A percentile compares a stretch with the other conserved stretches of the same genome.
phyloP scores from a whole-genome alignment of 257 asterid genomes.

The Nicotiana knightiana region DNA sequence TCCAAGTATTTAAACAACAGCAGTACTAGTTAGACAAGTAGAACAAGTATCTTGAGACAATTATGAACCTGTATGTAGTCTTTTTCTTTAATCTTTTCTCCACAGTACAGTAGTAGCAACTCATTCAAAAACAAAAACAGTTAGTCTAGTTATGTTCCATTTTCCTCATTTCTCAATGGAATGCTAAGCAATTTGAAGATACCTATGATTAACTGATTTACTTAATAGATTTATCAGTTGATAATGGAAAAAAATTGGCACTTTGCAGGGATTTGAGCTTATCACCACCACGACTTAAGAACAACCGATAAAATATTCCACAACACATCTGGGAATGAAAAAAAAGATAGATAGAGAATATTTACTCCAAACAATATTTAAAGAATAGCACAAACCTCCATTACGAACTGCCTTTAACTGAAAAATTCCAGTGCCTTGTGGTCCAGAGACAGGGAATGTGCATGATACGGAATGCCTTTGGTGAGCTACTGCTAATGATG shows the following conservation, averaged over 20 bases:
- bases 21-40: neutral
- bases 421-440: constrained; percentile 84
- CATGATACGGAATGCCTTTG: constrained; percentile 82
- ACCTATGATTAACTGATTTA: too few relatives aligned
- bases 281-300: too few relatives aligned
- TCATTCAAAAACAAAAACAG: neutral
- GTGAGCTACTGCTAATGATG: constrained; percentile 92
- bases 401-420: constrained; percentile 90
- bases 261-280: too few relatives aligned
- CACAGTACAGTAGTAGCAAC: too few relatives aligned
- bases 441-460: constrained; percentile 93
- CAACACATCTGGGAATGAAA: neutral
- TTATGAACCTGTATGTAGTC: neutral
- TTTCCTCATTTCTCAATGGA: too few relatives aligned
- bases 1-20: constrained; percentile 4
- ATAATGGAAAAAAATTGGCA: too few relatives aligned
- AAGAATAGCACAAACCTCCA: constrained; percentile 45
- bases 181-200: too few relatives aligned
- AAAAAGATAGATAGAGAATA: neutral
- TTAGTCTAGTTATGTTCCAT: too few relatives aligned
- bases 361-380: neutral
- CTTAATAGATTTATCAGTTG: too few relatives aligned
- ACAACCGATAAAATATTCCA: too few relatives aligned
- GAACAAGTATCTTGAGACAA: neutral
- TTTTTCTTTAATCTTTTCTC: neutral